Conservation (phyloP, 129 eudicot genomes). For the Centella asiatica region DNA sequence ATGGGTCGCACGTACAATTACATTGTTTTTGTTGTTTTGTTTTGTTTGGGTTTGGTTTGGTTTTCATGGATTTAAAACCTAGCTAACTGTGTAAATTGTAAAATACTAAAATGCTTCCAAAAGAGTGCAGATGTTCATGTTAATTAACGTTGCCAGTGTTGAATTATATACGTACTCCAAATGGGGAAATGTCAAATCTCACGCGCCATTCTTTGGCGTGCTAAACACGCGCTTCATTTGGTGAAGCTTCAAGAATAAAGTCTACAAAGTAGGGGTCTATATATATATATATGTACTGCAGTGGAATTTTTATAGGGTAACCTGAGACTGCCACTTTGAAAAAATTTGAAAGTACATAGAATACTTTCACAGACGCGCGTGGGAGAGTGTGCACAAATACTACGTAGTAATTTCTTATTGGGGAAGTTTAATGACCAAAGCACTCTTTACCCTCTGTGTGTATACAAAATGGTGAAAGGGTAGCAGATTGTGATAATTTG, state of each 20-base stretch:
- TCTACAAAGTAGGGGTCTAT: not conserved
- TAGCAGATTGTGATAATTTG: not conserved
- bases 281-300: too few relatives aligned
- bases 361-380: too few relatives aligned
- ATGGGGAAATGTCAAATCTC: not conserved
- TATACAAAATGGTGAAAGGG: not conserved
- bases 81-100: conserved; percentile 26
- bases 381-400: not conserved
- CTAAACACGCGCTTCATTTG: not conserved
- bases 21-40: not conserved
- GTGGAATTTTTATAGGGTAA: not conserved
- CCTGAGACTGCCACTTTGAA: conserved; percentile 1
- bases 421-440: conserved; percentile 1
- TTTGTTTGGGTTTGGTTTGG: too few relatives aligned
- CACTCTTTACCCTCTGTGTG: not conserved
- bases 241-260: not conserved
- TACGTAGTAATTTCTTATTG: not conserved
- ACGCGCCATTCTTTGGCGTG: not conserved
- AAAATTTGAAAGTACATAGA: not conserved
- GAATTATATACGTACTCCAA: conserved; percentile 25
- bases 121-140: conserved; percentile 40
- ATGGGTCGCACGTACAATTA: conserved; percentile 19
- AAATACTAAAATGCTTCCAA: conserved; percentile 22
- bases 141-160: conserved; percentile 23
- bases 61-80: conserved; percentile 32